These are phyloP conservation scores for Solanum hybrid DNA, from an alignment of 305 asterid species.

Conservation along the genomic window DNA sequence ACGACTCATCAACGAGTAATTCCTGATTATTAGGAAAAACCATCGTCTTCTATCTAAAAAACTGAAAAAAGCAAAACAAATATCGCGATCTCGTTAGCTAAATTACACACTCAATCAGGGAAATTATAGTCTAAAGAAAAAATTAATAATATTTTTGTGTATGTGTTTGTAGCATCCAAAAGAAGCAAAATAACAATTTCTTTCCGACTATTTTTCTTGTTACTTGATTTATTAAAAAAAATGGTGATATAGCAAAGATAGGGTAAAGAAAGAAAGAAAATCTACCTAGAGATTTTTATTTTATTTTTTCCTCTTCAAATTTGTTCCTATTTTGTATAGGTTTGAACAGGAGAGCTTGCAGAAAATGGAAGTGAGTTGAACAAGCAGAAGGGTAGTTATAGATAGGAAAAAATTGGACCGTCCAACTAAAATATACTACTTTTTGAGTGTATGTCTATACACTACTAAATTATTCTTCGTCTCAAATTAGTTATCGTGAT, in stretches of 20 bases:
- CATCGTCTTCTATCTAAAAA: conserved; percentile 24
- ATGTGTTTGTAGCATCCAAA: conserved; percentile 20
- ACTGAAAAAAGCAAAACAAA: conserved; percentile 59
- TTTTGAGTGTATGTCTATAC: neutral
- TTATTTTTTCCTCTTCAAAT: neutral
- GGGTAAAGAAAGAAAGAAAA: neutral
- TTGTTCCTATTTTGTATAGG: conserved; percentile 10
- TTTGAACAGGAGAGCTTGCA: conserved; percentile 41
- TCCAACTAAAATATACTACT: conserved; percentile 23
- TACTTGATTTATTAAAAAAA: too few species aligned
- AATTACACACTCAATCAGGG: conserved; percentile 24
- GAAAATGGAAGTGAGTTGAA: conserved; percentile 52
- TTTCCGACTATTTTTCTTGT: too few species aligned
- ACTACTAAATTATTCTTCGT: neutral
- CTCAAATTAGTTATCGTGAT: neutral
- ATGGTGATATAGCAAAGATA: conserved; percentile 25
- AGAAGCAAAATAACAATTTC: conserved; percentile 30
- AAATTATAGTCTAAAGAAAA: neutral
- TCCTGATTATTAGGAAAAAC: conserved; percentile 55
- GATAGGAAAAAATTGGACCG: conserved; percentile 36
- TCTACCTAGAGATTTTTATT: neutral
- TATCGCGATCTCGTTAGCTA: conserved; percentile 6
- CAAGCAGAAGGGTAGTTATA: conserved; percentile 37
- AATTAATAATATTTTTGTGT: neutral
- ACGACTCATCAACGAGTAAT: conserved; percentile 28